These are phyloP conservation scores for Fusarium sp. DNA, from an alignment of 2,329 filamentous ascomycete species.

Conservation along the genomic window DNA sequence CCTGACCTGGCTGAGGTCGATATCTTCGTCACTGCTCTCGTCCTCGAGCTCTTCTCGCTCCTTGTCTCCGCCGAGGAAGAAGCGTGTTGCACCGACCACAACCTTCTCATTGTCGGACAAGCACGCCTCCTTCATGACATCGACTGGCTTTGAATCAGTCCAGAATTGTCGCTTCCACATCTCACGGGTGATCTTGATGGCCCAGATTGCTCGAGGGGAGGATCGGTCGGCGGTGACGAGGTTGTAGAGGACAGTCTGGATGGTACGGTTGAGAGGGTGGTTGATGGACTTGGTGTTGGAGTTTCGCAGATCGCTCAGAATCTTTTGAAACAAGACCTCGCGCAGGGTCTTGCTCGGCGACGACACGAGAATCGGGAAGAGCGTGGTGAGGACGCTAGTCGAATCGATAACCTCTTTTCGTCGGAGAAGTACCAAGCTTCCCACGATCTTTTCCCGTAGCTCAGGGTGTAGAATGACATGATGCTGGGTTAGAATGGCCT, in stretches of 20 bases:
- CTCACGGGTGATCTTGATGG: slow-evolving; percentile 93
- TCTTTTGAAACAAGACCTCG: slow-evolving; percentile 86
- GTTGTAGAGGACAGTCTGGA: slow-evolving; percentile 94
- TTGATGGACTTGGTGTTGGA: slow-evolving; percentile 90
- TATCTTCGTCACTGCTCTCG: slow-evolving; percentile 83
- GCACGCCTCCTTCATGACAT: slow-evolving; percentile 96
- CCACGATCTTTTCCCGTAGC: slow-evolving; percentile 92
- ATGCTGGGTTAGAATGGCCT: slow-evolving; percentile 82
- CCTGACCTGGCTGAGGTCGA: slow-evolving; percentile 83
- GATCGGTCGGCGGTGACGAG: slow-evolving; percentile 86
- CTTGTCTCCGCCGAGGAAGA: slow-evolving; percentile 96
- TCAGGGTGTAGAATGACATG: slow-evolving; percentile 87
- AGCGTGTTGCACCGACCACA: slow-evolving; percentile 85
- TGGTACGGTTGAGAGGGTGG: slow-evolving; percentile 90
- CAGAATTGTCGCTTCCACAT: slow-evolving; percentile 97
- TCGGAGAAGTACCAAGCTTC: slow-evolving; percentile 85
- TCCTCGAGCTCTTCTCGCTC: slow-evolving; percentile 94
- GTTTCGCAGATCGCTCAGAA: slow-evolving; percentile 88
- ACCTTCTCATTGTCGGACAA: slow-evolving; percentile 95
- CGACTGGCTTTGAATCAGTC: slow-evolving; percentile 94
- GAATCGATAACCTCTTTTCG: slow-evolving; percentile 96
- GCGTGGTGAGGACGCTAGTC: slow-evolving; percentile 81
- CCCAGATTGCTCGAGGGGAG: slow-evolving; percentile 91
- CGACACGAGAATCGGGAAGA: slow-evolving; percentile 95
- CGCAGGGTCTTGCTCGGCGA: slow-evolving; percentile 92